These are phyloP conservation scores for Plasmodium malariae DNA, from an alignment of 169 alveolate genomes.

Conservation along the genomic window DNA sequence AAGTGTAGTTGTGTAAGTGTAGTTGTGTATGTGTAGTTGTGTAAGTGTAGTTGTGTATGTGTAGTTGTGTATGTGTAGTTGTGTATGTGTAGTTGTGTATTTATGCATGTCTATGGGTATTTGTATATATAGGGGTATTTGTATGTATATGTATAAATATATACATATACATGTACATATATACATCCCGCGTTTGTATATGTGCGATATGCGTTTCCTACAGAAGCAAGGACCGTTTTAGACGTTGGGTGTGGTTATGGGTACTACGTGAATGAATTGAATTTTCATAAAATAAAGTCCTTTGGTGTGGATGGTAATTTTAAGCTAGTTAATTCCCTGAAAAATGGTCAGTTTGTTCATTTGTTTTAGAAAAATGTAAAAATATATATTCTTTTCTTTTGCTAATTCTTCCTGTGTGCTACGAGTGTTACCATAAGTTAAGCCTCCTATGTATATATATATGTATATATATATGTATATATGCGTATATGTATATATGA, in stretches of 20 bases:
- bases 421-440: not conserved
- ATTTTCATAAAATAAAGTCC: slow-evolving; percentile 68
- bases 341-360: slow-evolving; percentile 18
- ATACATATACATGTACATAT: slow-evolving; percentile 2
- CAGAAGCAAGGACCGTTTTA: slow-evolving; percentile 41
- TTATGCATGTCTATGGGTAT: not conserved
- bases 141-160: not conserved
- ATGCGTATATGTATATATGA: not conserved
- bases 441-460: not conserved
- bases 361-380: not conserved
- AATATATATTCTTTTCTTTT: slow-evolving; percentile 21
- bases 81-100: not conserved
- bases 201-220: slow-evolving; percentile 2
- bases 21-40: too few species aligned
- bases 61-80: not conserved
- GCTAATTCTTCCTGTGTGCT: not conserved
- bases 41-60: too few species aligned
- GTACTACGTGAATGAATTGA: slow-evolving; percentile 59
- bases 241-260: slow-evolving; percentile 73
- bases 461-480: not conserved
- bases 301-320: slow-evolving; percentile 58
- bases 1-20: too few species aligned
- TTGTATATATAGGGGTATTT: not conserved
- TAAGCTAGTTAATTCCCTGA: slow-evolving; percentile 41
- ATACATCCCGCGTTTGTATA: not conserved